These are phyloP conservation scores for Ganoderma boninense DNA, from an alignment of 1,284 basidiomycete species.

Conservation along the genomic window DNA sequence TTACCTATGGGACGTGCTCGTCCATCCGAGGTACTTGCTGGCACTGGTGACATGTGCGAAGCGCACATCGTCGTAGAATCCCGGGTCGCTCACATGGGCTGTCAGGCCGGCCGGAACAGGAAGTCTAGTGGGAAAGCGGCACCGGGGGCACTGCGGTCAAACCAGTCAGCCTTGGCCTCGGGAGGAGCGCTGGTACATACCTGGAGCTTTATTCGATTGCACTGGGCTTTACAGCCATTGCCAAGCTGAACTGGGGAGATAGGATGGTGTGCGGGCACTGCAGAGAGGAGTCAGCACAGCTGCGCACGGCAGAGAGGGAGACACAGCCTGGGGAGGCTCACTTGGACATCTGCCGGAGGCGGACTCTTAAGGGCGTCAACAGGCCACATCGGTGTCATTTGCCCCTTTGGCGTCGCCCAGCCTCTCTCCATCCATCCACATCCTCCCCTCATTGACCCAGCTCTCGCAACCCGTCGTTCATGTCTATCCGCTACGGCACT, in stretches of 20 bases:
- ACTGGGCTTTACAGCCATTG: background rate
- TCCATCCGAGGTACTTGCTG: background rate
- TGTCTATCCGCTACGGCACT: conserved; percentile 38
- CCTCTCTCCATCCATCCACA: conserved; percentile 17
- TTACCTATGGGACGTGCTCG: background rate
- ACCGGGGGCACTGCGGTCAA: background rate
- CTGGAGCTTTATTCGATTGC: background rate
- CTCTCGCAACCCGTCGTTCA: conserved; percentile 27
- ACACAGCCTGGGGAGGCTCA: conserved; percentile 17
- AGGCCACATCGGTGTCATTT: background rate
- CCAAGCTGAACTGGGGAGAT: background rate
- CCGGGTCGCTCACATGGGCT: background rate
- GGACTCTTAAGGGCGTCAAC: conserved; percentile 29
- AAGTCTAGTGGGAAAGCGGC: background rate
- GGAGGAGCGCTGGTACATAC: background rate
- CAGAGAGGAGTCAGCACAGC: background rate
- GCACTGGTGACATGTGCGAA: background rate
- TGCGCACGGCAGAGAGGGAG: background rate
- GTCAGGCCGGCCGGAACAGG: conserved; percentile 5
- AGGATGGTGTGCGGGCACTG: conserved; percentile 3
- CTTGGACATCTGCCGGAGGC: conserved; percentile 13
- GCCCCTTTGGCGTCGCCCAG: conserved; percentile 19
- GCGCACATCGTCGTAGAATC: background rate
- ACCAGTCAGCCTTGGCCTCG: background rate
- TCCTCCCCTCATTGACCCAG: conserved; percentile 2